Percentiles rank a stretch among this genome's conserved stretches.
These are phyloP conservation scores for Pichia paraexigua DNA, from an alignment of 805 yeast species.

Conservation along the genomic window DNA sequence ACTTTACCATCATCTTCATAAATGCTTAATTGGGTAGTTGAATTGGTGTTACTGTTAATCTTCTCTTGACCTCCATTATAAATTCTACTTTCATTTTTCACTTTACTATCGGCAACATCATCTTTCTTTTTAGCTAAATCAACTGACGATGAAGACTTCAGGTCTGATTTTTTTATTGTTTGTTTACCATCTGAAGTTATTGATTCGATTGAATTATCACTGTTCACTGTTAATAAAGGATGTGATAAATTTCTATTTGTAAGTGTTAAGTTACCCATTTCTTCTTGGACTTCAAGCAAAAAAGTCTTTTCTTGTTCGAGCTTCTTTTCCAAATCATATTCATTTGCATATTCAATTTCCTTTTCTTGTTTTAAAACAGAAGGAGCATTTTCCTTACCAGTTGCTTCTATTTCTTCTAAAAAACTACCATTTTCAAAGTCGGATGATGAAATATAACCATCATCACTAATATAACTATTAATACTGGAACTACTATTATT, in stretches of 20 bases:
- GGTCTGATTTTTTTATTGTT: not conserved
- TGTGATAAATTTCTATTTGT: not conserved
- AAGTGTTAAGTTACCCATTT: not conserved
- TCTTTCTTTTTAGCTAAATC: not conserved
- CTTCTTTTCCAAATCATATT: not conserved
- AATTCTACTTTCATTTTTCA: not conserved
- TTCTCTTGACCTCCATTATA: constrained; percentile 2
- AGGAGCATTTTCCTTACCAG: not conserved
- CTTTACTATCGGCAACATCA: not conserved
- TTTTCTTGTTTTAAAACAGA: not conserved
- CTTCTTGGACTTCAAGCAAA: not conserved
- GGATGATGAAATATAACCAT: not conserved
- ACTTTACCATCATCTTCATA: constrained; percentile 11
- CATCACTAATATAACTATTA: not conserved
- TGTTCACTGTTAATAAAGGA: not conserved
- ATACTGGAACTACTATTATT: constrained; percentile 5
- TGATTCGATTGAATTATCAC: not conserved
- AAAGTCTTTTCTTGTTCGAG: not conserved
- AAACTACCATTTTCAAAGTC: constrained; percentile 1
- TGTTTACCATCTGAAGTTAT: not conserved
- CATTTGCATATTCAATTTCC: constrained; percentile 1
- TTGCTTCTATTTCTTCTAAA: constrained; percentile 1
- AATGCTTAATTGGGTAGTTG: constrained; percentile 1
- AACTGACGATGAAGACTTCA: not conserved
- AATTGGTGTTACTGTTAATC: not conserved